Conservation (phyloP, 768 basidiomycete species). For the Russula griseocarnosa region DNA sequence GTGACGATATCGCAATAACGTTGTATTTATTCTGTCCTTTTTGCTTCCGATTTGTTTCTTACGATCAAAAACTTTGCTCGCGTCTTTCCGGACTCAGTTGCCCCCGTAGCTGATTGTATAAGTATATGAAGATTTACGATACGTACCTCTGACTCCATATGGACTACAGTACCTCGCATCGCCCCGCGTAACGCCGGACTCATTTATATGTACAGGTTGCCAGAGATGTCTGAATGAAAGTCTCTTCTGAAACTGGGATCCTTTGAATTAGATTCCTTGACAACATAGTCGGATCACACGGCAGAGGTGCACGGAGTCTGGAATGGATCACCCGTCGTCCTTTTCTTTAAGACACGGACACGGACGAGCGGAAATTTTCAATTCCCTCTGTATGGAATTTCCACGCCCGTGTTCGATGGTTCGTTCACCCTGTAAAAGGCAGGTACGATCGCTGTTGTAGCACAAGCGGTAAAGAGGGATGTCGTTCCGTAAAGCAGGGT, state of each 20-base stretch:
- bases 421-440: neutral
- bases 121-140: too few relatives aligned
- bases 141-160: neutral
- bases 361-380: neutral
- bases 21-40: conserved; percentile 22
- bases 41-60: conserved; percentile 2
- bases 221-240: conserved; percentile 1
- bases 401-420: conserved; percentile 1
- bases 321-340: neutral
- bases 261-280: conserved; percentile 7
- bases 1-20: conserved; percentile 12
- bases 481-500: conserved; percentile 17
- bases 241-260: conserved; percentile 1
- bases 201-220: neutral
- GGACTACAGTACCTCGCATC: neutral
- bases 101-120: neutral
- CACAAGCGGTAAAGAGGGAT: neutral
- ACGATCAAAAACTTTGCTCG: neutral
- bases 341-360: neutral
- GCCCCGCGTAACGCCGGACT: neutral
- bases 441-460: conserved; percentile 7
- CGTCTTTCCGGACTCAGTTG: neutral
- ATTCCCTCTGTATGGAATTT: neutral
- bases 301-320: neutral
- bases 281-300: conserved; percentile 12